These are phyloP conservation scores for Lizanozyma gosingica DNA, from an alignment of 1,139 yeast genomes.

Conservation along the genomic window DNA sequence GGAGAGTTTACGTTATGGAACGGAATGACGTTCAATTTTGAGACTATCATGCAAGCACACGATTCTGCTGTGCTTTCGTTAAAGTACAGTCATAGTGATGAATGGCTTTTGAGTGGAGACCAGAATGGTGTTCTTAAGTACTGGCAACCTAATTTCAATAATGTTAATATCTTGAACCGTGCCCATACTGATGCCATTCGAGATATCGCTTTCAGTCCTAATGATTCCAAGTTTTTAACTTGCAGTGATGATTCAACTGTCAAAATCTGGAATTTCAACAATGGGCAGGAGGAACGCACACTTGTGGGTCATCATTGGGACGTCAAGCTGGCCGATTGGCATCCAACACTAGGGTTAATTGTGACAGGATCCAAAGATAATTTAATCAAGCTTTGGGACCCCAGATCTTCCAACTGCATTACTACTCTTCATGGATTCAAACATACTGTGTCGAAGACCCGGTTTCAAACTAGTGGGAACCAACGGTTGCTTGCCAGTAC, in stretches of 20 bases:
- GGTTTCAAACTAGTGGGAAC: conserved; percentile 69
- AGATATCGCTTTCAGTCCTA: conserved; percentile 83
- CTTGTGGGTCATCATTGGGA: conserved; percentile 98
- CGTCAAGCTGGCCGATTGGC: conserved; percentile 97
- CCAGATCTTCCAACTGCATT: conserved; percentile 64
- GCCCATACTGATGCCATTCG: conserved; percentile 80
- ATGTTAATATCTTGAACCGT: conserved; percentile 69
- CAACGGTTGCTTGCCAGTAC: conserved; percentile 73
- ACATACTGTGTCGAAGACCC: conserved; percentile 79
- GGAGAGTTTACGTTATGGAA: conserved; percentile 98
- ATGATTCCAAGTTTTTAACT: conserved; percentile 82
- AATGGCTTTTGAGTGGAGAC: conserved; percentile 91
- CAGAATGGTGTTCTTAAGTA: conserved; percentile 86
- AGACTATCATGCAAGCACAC: conserved; percentile 97
- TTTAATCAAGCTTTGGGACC: conserved; percentile 91
- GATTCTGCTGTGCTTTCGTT: conserved; percentile 79
- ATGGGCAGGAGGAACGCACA: conserved; percentile 74
- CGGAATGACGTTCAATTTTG: conserved; percentile 91
- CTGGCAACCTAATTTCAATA: conserved; percentile 97
- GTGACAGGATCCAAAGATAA: conserved; percentile 93
- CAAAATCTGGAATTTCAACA: conserved; percentile 91
- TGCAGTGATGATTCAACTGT: conserved; percentile 86
- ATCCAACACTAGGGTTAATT: conserved; percentile 72
- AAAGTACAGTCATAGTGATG: conserved; percentile 82
- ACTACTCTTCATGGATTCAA: conserved; percentile 86